Conservation (phyloP, 225 moss, liverwort and hornwort genomes). For the Ulota crispa region DNA sequence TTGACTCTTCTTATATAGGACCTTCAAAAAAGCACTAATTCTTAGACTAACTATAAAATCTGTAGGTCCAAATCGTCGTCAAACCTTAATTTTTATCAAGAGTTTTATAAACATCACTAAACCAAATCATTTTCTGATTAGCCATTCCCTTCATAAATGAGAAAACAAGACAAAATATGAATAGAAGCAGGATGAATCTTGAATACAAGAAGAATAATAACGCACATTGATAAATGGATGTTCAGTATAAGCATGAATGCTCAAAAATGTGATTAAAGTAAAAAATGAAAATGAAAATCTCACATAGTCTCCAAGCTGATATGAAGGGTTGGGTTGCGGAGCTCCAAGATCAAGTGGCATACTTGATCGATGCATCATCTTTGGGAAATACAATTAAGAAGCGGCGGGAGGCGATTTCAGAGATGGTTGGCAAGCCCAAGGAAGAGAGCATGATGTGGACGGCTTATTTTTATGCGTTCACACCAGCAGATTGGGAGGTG, state of each 20-base stretch:
- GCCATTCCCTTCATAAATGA: neutral
- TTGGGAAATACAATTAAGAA: too few relatives aligned
- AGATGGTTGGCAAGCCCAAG: too few relatives aligned
- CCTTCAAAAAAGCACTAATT: neutral
- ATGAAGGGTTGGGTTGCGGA: too few relatives aligned
- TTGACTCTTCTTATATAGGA: neutral
- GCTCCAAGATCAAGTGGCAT: too few relatives aligned
- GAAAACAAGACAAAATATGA: neutral
- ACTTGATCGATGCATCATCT: too few relatives aligned
- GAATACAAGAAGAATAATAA: neutral
- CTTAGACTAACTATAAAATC: neutral
- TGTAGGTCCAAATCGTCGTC: neutral
- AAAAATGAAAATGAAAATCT: neutral
- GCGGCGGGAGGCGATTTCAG: too few relatives aligned
- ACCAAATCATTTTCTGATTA: neutral
- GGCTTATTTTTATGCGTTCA: too few relatives aligned
- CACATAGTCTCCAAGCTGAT: conserved; percentile 80
- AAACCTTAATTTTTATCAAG: neutral
- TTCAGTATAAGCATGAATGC: neutral
- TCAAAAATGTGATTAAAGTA: neutral
- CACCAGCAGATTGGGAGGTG: too few relatives aligned
- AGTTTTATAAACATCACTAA: neutral
- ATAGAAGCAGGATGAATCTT: neutral
- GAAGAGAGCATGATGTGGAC: too few relatives aligned
- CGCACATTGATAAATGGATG: neutral